These are phyloP conservation scores for Xylaria bambusicola DNA, from an alignment of 495 filamentous ascomycete genomes.

Conservation along the genomic window DNA sequence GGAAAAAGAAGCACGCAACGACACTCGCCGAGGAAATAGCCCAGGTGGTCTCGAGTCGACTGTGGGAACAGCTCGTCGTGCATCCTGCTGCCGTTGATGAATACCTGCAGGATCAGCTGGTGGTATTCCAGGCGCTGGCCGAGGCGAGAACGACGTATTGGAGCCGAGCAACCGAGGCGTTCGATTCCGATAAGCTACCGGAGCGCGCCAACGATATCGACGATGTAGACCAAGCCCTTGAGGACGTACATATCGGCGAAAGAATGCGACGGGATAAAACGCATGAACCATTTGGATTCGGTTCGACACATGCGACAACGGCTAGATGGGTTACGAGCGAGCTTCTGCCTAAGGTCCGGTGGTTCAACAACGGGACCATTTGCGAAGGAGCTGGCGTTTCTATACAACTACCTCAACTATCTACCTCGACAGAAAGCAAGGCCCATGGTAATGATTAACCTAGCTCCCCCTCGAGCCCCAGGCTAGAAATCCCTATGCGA, in stretches of 20 bases:
- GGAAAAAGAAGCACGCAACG: conserved; percentile 47
- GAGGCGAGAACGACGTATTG: conserved; percentile 50
- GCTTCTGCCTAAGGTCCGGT: conserved; percentile 54
- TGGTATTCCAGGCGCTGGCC: conserved; percentile 78
- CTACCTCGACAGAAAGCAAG: background rate
- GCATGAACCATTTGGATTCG: conserved; percentile 54
- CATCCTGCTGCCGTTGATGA: conserved; percentile 65
- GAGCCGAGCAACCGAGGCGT: conserved; percentile 2
- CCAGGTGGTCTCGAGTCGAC: conserved; percentile 54
- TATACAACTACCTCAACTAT: conserved; percentile 5
- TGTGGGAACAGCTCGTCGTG: conserved; percentile 58
- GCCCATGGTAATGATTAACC: background rate
- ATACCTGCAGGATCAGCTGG: conserved; percentile 76
- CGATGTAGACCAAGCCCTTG: background rate
- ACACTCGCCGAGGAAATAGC: conserved; percentile 43
- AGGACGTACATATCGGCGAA: conserved; percentile 30
- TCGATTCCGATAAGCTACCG: conserved; percentile 20
- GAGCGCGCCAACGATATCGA: conserved; percentile 11
- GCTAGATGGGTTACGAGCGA: conserved; percentile 70
- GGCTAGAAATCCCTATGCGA: background rate
- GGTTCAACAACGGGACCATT: conserved; percentile 52
- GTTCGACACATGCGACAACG: conserved; percentile 69
- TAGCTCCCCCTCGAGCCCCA: background rate
- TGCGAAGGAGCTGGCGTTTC: conserved; percentile 54
- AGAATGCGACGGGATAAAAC: conserved; percentile 36